Percentiles rank a stretch among this genome's conserved stretches.
Conservation (phyloP, 805 yeast genomes). For the Yamadazyma scolyti region DNA sequence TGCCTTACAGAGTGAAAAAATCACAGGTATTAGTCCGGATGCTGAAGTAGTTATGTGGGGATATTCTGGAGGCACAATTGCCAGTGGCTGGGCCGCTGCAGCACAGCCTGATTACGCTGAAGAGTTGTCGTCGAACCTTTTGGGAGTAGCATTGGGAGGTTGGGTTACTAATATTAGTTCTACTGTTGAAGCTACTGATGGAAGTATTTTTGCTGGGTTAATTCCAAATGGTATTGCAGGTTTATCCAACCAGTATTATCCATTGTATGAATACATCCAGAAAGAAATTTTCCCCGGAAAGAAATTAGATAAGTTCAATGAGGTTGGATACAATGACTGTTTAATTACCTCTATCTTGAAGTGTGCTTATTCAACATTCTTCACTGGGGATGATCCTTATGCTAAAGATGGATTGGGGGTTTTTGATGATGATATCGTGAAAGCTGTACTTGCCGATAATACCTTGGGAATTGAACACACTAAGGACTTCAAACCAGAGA, state of each 20-base stretch:
- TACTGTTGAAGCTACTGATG: conserved; percentile 20
- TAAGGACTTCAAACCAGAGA: conserved; percentile 14
- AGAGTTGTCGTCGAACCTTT: conserved; percentile 16
- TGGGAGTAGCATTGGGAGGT: conserved; percentile 33
- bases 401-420: conserved; percentile 7
- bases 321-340: conserved; percentile 3
- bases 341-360: conserved; percentile 6
- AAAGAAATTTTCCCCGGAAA: too few species aligned
- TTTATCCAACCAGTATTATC: conserved; percentile 24
- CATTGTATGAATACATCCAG: conserved; percentile 5
- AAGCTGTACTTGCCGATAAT: conserved; percentile 16
- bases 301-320: too few species aligned
- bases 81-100: conserved; percentile 33
- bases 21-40: conserved; percentile 14
- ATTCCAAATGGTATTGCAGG: conserved; percentile 24
- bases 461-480: conserved; percentile 16
- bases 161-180: conserved; percentile 26
- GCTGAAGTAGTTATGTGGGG: conserved; percentile 25
- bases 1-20: conserved; percentile 14
- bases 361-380: conserved; percentile 7
- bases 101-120: conserved; percentile 32
- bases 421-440: conserved; percentile 11
- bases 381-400: conserved; percentile 9
- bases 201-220: conserved; percentile 23
- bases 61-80: conserved; percentile 33